Evolutionary conservation across 1,139 yeast species (phyloP).

Genomic region (Debaryomyces subglobosus): DNA sequence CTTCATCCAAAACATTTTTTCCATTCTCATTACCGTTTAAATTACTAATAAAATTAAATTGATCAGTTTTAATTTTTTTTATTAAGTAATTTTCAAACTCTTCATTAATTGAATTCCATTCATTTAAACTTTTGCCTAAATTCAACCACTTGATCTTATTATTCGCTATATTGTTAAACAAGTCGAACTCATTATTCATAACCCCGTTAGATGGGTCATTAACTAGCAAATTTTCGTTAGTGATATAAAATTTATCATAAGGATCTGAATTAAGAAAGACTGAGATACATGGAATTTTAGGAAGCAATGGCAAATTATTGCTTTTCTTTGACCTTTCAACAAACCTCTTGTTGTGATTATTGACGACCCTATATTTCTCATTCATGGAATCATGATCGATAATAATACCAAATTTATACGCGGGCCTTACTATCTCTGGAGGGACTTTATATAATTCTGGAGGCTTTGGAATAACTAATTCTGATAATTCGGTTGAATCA

Average conservation of each 20-base stretch:
- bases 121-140: conserved; percentile 67
- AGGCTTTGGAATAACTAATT: conserved; percentile 30
- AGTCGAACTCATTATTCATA: not conserved
- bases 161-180: conserved; percentile 7
- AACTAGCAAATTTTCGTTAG: conserved; percentile 27
- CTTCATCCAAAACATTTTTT: conserved; percentile 10
- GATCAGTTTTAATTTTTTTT: conserved; percentile 39
- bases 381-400: conserved; percentile 47
- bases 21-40: conserved; percentile 4
- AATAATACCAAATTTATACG: conserved; percentile 50
- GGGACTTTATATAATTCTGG: conserved; percentile 49
- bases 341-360: conserved; percentile 15
- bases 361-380: conserved; percentile 30
- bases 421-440: conserved; percentile 52
- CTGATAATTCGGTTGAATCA: conserved; percentile 10
- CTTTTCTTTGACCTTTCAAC: conserved; percentile 10
- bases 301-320: conserved; percentile 23
- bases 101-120: conserved; percentile 58
- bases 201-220: conserved; percentile 12
- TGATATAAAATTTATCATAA: conserved; percentile 34
- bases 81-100: conserved; percentile 63
- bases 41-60: conserved; percentile 23
- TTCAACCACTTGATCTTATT: conserved; percentile 25
- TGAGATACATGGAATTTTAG: conserved; percentile 41
- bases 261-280: conserved; percentile 37